Conservation (phyloP, 108 stramenopile species). For the Fragilariopsis cylindrus region DNA sequence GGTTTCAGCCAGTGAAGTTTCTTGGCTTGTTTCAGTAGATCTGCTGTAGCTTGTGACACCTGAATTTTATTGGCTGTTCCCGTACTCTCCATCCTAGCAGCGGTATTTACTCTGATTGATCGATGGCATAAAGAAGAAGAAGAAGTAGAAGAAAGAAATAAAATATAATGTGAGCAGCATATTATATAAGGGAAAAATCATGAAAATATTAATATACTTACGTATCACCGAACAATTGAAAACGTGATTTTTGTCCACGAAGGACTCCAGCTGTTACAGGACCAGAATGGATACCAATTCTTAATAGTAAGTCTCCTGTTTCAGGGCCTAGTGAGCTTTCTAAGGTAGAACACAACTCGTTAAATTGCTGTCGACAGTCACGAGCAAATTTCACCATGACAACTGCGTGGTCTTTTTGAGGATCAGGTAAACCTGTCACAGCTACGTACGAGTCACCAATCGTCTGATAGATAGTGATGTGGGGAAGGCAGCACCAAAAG, state of each 20-base stretch:
- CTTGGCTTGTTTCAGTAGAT: constrained; percentile 36
- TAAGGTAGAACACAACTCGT: constrained; percentile 27
- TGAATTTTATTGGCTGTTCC: constrained; percentile 52
- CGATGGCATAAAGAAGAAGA: no score
- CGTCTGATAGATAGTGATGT: background rate
- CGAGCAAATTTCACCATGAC: constrained; percentile 53
- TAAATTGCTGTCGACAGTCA: constrained; percentile 48
- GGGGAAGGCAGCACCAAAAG: background rate
- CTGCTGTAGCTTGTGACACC: constrained; percentile 50
- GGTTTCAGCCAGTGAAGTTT: constrained; percentile 47
- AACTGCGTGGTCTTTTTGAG: constrained; percentile 53
- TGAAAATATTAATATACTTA: no score
- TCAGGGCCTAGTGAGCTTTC: constrained; percentile 35
- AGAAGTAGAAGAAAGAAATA: no score
- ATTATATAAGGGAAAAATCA: no score
- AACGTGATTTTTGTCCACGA: constrained; percentile 49
- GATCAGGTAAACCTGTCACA: constrained; percentile 55
- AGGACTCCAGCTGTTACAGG: constrained; percentile 65
- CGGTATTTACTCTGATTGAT: constrained; percentile 50
- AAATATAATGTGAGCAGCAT: no score
- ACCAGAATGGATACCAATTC: constrained; percentile 61
- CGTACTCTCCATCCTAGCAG: constrained; percentile 59
- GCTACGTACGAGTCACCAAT: constrained; percentile 69
- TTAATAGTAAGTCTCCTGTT: constrained; percentile 44
- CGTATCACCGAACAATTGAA: constrained; percentile 74